These are phyloP conservation scores for Colletotrichum limetticola DNA, from an alignment of 2,329 filamentous ascomycete species.

Conservation along the genomic window DNA sequence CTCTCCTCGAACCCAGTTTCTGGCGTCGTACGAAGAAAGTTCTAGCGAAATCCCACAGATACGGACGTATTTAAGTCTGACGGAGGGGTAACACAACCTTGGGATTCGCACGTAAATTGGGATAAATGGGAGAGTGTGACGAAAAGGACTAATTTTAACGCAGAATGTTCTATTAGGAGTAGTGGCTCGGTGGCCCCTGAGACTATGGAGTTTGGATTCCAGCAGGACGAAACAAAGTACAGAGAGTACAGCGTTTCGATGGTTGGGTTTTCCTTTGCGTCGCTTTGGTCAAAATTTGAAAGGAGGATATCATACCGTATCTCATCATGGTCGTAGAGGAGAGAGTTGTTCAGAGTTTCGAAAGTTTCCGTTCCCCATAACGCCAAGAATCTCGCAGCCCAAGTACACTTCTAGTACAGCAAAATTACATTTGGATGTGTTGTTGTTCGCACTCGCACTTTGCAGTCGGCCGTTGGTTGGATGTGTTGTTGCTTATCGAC, in stretches of 20 bases:
- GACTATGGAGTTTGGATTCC: background rate
- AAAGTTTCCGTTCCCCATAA: slow-evolving; percentile 4
- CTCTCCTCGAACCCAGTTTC: background rate
- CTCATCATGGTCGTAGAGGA: slow-evolving; percentile 53
- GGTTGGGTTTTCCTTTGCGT: slow-evolving; percentile 1
- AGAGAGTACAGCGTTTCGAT: background rate
- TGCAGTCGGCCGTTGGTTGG: background rate
- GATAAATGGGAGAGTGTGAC: background rate
- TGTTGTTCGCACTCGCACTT: slow-evolving; percentile 9
- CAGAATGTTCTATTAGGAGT: slow-evolving; percentile 25
- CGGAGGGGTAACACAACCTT: slow-evolving; percentile 9
- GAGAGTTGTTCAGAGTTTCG: slow-evolving; percentile 38
- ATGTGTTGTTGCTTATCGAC: background rate
- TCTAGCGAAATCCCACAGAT: slow-evolving; percentile 13
- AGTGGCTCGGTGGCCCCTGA: slow-evolving; percentile 10
- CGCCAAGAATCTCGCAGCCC: slow-evolving; percentile 15
- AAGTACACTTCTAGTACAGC: slow-evolving; percentile 30
- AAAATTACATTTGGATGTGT: slow-evolving; percentile 1
- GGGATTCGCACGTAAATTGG: background rate
- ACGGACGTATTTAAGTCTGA: background rate
- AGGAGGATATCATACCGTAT: slow-evolving; percentile 55
- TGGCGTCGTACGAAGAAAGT: slow-evolving; percentile 7
- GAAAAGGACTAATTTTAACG: slow-evolving; percentile 16
- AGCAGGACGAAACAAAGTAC: background rate
- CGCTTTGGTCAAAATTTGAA: slow-evolving; percentile 34